phyloP scores from a whole-genome alignment of 345 rosid species.

The Corchorus olitorius region DNA sequence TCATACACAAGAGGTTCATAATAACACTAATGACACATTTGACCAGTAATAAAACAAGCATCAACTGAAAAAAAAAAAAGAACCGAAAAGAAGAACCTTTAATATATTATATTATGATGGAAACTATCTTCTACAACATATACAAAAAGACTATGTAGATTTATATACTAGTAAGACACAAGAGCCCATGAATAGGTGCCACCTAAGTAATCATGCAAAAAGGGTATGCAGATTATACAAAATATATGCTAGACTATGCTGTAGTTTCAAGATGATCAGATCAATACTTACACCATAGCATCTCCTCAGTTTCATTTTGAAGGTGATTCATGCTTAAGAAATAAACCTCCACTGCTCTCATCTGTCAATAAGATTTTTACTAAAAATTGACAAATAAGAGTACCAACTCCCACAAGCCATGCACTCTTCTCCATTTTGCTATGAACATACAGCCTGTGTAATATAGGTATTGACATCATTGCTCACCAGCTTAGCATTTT shows the following conservation, averaged over 20 bases:
- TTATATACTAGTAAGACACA: neutral
- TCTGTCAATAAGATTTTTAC: neutral
- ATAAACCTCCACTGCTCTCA: neutral
- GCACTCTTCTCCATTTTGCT: slow-evolving; percentile 7
- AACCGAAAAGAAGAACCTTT: neutral
- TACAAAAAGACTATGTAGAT: neutral
- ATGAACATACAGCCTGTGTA: neutral
- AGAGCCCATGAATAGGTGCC: neutral
- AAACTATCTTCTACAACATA: neutral
- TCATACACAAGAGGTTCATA: neutral
- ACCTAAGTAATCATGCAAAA: neutral
- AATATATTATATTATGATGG: neutral
- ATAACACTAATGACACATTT: neutral
- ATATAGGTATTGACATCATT: neutral
- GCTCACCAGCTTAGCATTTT: neutral
- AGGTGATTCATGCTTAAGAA: neutral
- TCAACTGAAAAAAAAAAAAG: neutral
- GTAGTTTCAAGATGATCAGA: slow-evolving; percentile 7
- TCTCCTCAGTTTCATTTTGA: neutral
- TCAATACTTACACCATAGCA: neutral
- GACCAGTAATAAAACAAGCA: neutral
- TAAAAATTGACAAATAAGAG: neutral
- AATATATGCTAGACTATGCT: neutral
- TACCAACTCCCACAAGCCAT: slow-evolving; percentile 4
- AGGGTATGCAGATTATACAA: neutral